Conservation (phyloP, 176 grass and related monocot species). For the Oryza glaberrima region DNA sequence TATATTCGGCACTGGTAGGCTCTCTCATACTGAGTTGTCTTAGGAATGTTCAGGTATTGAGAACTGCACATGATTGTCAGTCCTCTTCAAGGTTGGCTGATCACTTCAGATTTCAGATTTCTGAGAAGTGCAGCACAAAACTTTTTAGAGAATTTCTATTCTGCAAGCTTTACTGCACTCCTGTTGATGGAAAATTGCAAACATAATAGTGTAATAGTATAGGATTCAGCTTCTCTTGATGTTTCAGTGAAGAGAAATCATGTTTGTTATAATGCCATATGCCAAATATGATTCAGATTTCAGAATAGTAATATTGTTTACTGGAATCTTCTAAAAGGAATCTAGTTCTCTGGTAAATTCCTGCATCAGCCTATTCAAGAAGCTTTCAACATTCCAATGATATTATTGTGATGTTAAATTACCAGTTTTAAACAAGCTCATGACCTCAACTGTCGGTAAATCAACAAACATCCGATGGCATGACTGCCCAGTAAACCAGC, state of each 20-base stretch:
- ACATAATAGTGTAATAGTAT: no score
- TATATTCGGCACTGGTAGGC: not conserved
- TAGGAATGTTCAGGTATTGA: no score
- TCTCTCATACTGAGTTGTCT: no score
- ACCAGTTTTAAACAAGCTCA: conserved; percentile 28
- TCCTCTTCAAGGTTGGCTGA: no score
- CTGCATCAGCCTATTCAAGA: not conserved
- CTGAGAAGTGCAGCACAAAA: no score
- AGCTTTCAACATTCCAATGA: not conserved
- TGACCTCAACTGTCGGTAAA: conserved; percentile 53
- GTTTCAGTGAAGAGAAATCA: not conserved
- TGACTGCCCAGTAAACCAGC: conserved; percentile 60
- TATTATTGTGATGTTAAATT: not conserved
- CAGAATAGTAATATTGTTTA: not conserved
- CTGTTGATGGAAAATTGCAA: no score
- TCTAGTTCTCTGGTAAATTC: not conserved
- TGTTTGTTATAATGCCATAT: not conserved
- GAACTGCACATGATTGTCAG: no score
- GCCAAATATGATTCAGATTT: not conserved
- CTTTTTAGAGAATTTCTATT: no score
- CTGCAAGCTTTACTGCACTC: no score
- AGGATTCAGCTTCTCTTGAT: not conserved
- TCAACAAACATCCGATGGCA: conserved; percentile 78
- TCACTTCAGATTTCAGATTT: no score
- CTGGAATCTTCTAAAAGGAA: not conserved